Evolutionary conservation across 2,329 filamentous ascomycete genomes (phyloP).

Genomic region (Botryotinia convoluta): DNA sequence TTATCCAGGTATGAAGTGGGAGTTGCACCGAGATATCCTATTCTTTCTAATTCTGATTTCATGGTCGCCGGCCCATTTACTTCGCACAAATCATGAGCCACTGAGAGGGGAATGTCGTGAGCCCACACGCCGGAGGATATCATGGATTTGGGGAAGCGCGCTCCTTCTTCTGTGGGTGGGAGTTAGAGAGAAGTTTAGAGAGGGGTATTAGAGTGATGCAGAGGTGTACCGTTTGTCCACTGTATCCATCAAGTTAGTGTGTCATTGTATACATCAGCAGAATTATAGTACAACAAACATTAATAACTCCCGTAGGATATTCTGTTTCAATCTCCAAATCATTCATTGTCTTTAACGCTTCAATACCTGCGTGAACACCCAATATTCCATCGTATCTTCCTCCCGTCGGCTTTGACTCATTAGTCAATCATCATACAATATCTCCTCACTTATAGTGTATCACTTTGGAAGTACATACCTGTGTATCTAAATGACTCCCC

Average conservation of each 20-base stretch:
- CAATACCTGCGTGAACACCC: conserved; percentile 69
- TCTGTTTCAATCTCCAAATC: conserved; percentile 68
- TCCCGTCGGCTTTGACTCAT: conserved; percentile 50
- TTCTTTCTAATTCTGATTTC: conserved; percentile 66
- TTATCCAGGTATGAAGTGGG: conserved; percentile 56
- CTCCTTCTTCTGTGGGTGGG: conserved; percentile 65
- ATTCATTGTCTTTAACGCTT: conserved; percentile 66
- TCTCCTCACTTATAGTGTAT: too few species aligned
- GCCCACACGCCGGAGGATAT: conserved; percentile 75
- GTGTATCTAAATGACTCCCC: conserved; percentile 68
- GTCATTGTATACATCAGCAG: not conserved
- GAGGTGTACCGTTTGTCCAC: conserved; percentile 20
- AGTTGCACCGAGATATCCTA: conserved; percentile 63
- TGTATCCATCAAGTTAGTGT: conserved; percentile 45
- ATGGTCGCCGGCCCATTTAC: conserved; percentile 61
- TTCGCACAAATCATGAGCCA: conserved; percentile 60
- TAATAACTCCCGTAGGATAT: conserved; percentile 42
- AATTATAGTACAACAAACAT: conserved; percentile 15
- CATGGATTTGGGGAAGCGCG: conserved; percentile 75
- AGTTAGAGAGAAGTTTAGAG: not conserved
- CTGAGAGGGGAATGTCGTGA: conserved; percentile 59
- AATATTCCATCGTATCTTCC: conserved; percentile 73
- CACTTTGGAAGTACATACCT: conserved; percentile 35
- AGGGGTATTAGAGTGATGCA: not conserved
- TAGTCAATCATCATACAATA: conserved; percentile 43